A percentile compares a stretch with the other conserved stretches of the same genome.
Conservation (phyloP, 1,284 basidiomycete species). For the Naganishia cerealis region DNA sequence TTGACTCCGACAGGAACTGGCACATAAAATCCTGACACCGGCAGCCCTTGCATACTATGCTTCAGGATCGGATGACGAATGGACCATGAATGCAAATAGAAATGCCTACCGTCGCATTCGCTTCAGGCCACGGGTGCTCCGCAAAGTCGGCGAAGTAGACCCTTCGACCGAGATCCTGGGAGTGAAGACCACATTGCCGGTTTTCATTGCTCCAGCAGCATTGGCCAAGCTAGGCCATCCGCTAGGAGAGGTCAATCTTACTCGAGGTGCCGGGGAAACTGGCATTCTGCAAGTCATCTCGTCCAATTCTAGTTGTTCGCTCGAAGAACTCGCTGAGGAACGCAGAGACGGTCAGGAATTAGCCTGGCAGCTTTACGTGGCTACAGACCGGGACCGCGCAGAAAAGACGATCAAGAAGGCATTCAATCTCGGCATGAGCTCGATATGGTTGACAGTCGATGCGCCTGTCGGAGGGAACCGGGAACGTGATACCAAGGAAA, state of each 20-base stretch:
- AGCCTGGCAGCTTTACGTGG: conserved; percentile 48
- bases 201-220: conserved; percentile 76
- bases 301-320: conserved; percentile 52
- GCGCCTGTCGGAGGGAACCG: conserved; percentile 53
- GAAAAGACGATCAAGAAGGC: conserved; percentile 52
- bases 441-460: conserved; percentile 57
- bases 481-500: conserved; percentile 47
- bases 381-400: conserved; percentile 45
- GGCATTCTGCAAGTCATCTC: conserved; percentile 55
- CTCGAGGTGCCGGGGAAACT: conserved; percentile 52
- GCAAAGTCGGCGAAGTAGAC: conserved; percentile 67
- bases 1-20: conserved; percentile 58
- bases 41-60: conserved; percentile 79
- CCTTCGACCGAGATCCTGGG: conserved; percentile 75
- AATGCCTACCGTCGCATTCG: conserved; percentile 75
- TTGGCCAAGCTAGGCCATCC: conserved; percentile 46
- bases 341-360: conserved; percentile 42
- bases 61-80: conserved; percentile 77
- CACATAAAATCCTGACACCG: conserved; percentile 66
- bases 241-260: conserved; percentile 57
- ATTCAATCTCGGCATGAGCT: conserved; percentile 48
- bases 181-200: conserved; percentile 68
- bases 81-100: conserved; percentile 64
- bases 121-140: conserved; percentile 77
- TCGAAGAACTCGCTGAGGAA: conserved; percentile 57